A percentile compares a stretch with the other conserved stretches of the same genome.
phyloP scores from a whole-genome alignment of 2,329 filamentous ascomycete genomes.

The Diaporthe capsici region DNA sequence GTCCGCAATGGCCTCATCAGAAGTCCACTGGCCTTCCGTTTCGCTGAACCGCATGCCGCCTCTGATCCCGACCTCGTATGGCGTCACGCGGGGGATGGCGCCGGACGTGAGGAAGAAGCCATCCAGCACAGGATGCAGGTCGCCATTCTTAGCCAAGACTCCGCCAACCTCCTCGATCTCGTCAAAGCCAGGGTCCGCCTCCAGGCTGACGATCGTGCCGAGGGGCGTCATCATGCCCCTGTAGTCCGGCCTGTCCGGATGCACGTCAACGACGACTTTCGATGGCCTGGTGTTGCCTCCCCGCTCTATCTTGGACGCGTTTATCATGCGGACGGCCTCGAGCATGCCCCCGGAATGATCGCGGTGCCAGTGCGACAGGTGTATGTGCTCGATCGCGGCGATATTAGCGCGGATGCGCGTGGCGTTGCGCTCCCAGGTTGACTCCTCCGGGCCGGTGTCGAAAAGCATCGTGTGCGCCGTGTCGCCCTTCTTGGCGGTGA shows the following conservation, averaged over 20 bases:
- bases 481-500: conserved; percentile 62
- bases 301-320: conserved; percentile 52
- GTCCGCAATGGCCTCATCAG: conserved; percentile 64
- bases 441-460: conserved; percentile 67
- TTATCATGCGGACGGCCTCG: conserved; percentile 63
- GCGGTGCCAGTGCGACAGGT: conserved; percentile 68
- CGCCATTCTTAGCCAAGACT: conserved; percentile 53
- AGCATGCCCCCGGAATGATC: conserved; percentile 68
- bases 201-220: conserved; percentile 59
- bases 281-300: conserved; percentile 39
- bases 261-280: conserved; percentile 61
- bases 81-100: conserved; percentile 63
- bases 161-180: conserved; percentile 61
- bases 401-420: conserved; percentile 59
- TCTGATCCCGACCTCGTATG: conserved; percentile 63
- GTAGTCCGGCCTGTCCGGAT: conserved; percentile 65
- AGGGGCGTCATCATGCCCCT: conserved; percentile 60
- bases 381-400: conserved; percentile 59
- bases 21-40: conserved; percentile 58
- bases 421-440: conserved; percentile 64
- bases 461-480: conserved; percentile 64
- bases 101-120: conserved; percentile 67
- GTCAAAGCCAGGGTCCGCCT: conserved; percentile 65
- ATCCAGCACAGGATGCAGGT: conserved; percentile 62
- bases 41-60: conserved; percentile 59